These are phyloP conservation scores for Kandelia obovata DNA, from an alignment of 345 rosid species.

Conservation along the genomic window DNA sequence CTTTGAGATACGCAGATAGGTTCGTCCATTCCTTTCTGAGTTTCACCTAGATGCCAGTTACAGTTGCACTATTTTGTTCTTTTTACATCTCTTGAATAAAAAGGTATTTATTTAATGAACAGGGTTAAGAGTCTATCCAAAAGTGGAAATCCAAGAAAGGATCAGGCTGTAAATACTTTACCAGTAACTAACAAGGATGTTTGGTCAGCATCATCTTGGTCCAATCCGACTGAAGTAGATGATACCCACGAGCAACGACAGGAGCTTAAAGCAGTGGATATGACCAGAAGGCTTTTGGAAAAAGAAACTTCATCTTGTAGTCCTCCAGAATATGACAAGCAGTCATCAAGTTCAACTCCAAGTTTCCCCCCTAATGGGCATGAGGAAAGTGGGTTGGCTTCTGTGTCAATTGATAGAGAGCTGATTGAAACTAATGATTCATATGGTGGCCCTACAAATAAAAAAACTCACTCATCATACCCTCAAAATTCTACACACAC, in stretches of 20 bases:
- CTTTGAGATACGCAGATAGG: conserved; percentile 97
- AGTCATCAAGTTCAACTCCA: conserved; percentile 44
- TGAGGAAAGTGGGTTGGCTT: conserved; percentile 52
- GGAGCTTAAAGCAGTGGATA: conserved; percentile 53
- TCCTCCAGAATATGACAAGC: conserved; percentile 46
- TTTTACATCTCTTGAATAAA: conserved; percentile 7
- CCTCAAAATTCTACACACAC: conserved; percentile 52
- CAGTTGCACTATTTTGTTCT: conserved; percentile 1
- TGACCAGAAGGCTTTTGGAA: conserved; percentile 56
- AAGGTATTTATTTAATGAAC: conserved; percentile 25
- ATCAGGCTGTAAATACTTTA: conserved; percentile 49
- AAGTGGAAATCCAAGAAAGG: conserved; percentile 81
- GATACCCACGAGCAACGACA: conserved; percentile 46
- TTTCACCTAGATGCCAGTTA: conserved; percentile 11
- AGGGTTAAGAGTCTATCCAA: conserved; percentile 97
- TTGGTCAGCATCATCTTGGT: conserved; percentile 43
- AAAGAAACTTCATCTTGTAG: conserved; percentile 50
- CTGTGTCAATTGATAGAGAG: conserved; percentile 54
- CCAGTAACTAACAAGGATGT: conserved; percentile 53
- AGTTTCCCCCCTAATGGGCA: conserved; percentile 40
- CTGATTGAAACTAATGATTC: conserved; percentile 46
- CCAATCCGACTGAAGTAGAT: conserved; percentile 44
- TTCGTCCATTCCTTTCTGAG: conserved; percentile 28
- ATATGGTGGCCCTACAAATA: conserved; percentile 48
- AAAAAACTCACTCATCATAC: conserved; percentile 41